Evolutionary conservation across 139 green algal genomes (phyloP).

Genomic region (Trebouxia sp.): DNA sequence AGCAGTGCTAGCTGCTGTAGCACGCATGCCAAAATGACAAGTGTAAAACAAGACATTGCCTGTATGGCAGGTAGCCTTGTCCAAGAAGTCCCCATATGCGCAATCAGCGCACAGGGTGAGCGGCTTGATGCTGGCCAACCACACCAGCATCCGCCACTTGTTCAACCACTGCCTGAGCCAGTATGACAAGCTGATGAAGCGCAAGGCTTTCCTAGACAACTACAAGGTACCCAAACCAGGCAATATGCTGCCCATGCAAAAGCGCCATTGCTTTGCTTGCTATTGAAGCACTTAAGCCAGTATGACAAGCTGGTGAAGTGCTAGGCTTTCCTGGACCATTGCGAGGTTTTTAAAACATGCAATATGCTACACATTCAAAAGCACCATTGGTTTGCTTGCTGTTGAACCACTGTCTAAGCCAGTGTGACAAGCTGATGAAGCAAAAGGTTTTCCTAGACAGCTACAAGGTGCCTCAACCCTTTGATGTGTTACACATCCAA

Average conservation of each 20-base stretch:
- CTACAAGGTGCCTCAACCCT: conserved; percentile 57
- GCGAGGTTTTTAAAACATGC: conserved; percentile 46
- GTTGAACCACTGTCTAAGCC: too few relatives aligned
- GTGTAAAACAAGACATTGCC: neutral
- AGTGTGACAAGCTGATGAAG: conserved; percentile 96
- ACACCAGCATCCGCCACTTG: conserved; percentile 96
- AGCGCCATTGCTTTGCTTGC: too few relatives aligned
- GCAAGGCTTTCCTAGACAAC: conserved; percentile 82
- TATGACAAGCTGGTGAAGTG: conserved; percentile 94
- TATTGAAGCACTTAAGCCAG: conserved; percentile 85
- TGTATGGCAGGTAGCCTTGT: conserved; percentile 86
- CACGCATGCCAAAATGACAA: neutral
- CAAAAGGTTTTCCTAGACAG: conserved; percentile 82
- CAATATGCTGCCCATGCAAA: neutral
- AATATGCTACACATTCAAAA: neutral
- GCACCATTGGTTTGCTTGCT: too few relatives aligned
- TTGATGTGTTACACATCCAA: neutral
- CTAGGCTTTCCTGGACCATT: conserved; percentile 84
- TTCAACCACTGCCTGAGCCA: conserved; percentile 86
- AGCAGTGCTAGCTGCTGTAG: neutral
- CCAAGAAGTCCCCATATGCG: conserved; percentile 91
- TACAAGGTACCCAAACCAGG: conserved; percentile 57
- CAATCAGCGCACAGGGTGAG: conserved; percentile 84
- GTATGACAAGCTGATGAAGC: conserved; percentile 94
- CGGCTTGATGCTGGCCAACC: conserved; percentile 98